These are phyloP conservation scores for Pseudogymnoascus sp. DNA, from an alignment of 2,329 filamentous ascomycete genomes.

Conservation along the genomic window DNA sequence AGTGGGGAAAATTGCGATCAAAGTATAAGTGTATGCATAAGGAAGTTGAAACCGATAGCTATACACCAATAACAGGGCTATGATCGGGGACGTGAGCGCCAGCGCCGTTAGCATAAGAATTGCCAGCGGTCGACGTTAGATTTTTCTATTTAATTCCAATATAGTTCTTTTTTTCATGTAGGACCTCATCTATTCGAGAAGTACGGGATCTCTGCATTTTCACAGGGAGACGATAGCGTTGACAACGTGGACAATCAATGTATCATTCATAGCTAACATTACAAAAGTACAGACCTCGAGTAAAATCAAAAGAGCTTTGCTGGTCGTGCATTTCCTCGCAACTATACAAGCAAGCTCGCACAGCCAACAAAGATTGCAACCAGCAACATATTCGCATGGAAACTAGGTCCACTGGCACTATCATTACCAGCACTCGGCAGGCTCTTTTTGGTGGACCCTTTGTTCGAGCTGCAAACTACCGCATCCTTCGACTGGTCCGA, in stretches of 20 bases:
- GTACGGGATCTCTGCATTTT: neutral
- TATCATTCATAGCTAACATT: neutral
- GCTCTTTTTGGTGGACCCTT: neutral
- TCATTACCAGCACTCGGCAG: neutral
- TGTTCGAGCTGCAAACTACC: neutral
- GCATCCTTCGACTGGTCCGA: neutral
- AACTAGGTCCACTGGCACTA: neutral
- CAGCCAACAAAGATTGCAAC: neutral
- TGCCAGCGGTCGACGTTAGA: neutral
- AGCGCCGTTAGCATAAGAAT: neutral
- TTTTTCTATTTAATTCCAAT: neutral
- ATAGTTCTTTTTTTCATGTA: neutral
- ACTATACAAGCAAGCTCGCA: neutral
- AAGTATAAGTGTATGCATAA: constrained; percentile 8
- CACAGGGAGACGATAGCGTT: neutral
- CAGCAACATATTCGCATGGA: neutral
- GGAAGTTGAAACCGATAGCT: neutral
- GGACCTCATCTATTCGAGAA: neutral
- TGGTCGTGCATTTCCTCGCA: neutral
- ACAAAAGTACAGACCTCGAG: neutral
- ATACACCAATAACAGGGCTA: neutral
- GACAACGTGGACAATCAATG: neutral
- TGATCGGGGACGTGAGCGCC: neutral
- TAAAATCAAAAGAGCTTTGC: neutral
- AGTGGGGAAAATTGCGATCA: constrained; percentile 9